Percentiles rank a stretch among this genome's conserved stretches.
These are phyloP conservation scores for Pestalotiopsis sp. DNA, from an alignment of 2,329 filamentous ascomycete genomes.

Conservation along the genomic window DNA sequence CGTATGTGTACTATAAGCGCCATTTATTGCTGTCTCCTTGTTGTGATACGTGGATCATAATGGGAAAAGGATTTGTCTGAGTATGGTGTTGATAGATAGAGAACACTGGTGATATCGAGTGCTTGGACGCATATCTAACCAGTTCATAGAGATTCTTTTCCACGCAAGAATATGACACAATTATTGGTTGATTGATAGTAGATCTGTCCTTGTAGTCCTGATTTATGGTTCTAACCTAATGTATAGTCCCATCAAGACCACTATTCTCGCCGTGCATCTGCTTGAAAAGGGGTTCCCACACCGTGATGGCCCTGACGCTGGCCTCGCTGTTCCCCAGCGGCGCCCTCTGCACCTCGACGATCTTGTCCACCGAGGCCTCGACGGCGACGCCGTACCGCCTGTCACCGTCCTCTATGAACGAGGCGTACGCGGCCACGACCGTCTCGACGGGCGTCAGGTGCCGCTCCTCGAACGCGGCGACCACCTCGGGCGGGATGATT, in stretches of 20 bases:
- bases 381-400: conserved; percentile 42
- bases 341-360: conserved; percentile 17
- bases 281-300: conserved; percentile 51
- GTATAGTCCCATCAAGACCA: conserved; percentile 38
- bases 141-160: too few species aligned
- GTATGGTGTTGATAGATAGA: too few species aligned
- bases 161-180: too few species aligned
- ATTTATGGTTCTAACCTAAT: too few species aligned
- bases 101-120: too few species aligned
- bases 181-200: too few species aligned
- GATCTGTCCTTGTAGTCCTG: too few species aligned
- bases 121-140: too few species aligned
- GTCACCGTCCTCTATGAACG: conserved; percentile 42
- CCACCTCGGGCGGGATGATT: conserved; percentile 45
- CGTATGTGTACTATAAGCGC: too few species aligned
- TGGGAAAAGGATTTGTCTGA: too few species aligned
- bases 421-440: conserved; percentile 45
- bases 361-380: conserved; percentile 44
- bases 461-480: conserved; percentile 38
- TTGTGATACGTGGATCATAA: too few species aligned
- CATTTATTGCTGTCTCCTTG: too few species aligned
- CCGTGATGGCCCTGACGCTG: conserved; percentile 43
- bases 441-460: conserved; percentile 43
- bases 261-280: conserved; percentile 44
- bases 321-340: conserved; percentile 40